These are phyloP conservation scores for Avicennia marina DNA, from an alignment of 257 asterid genomes.

Conservation along the genomic window DNA sequence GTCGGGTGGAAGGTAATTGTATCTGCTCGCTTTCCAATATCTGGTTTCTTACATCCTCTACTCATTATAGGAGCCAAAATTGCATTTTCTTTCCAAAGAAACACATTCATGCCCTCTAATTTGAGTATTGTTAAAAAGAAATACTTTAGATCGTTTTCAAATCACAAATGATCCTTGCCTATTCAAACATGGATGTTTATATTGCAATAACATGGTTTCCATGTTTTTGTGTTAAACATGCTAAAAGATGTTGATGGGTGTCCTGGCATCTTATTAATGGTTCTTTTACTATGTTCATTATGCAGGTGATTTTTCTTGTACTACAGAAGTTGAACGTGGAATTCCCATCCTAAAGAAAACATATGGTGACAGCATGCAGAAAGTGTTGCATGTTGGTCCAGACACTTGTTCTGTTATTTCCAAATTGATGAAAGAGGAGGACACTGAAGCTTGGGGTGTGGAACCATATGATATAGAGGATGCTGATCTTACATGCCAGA, in stretches of 20 bases:
- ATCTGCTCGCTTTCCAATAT: slow-evolving; percentile 1
- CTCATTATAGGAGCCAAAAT: background rate
- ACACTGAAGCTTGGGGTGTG: slow-evolving; percentile 30
- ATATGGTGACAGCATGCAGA: slow-evolving; percentile 28
- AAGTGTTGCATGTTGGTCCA: slow-evolving; percentile 28
- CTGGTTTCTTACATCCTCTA: background rate
- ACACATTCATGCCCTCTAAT: too few relatives aligned
- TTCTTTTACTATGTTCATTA: background rate
- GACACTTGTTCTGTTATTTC: slow-evolving; percentile 28
- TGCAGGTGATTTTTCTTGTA: slow-evolving; percentile 28
- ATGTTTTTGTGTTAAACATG: too few relatives aligned
- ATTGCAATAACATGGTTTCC: too few relatives aligned
- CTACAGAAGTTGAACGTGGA: slow-evolving; percentile 18
- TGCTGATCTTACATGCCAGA: slow-evolving; percentile 21
- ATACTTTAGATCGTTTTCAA: too few relatives aligned
- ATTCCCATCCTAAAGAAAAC: slow-evolving; percentile 24
- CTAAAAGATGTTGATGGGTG: slow-evolving; percentile 1
- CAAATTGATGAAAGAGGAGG: slow-evolving; percentile 15
- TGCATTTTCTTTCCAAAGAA: background rate
- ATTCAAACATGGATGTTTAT: too few relatives aligned
- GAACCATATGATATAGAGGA: slow-evolving; percentile 32
- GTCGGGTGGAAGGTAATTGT: slow-evolving; percentile 37
- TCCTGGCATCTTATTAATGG: background rate
- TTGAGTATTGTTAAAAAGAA: too few relatives aligned
- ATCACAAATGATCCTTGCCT: too few relatives aligned